These are phyloP conservation scores for Aphanomyces euteiches DNA, from an alignment of 352 stramenopile genomes.

Conservation along the genomic window DNA sequence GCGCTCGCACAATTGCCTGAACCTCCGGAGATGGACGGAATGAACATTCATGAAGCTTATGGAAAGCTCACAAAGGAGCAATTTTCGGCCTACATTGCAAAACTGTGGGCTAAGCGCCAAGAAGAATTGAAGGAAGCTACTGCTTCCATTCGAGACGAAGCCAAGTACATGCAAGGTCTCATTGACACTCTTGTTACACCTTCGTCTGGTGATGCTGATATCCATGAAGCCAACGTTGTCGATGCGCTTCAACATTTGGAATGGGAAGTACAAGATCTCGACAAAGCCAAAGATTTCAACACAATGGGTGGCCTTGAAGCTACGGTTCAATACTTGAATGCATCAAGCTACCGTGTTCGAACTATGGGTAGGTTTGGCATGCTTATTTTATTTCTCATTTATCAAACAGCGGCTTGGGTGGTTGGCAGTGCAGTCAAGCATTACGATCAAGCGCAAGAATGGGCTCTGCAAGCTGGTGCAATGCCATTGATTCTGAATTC, in stretches of 20 bases:
- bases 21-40: constrained; percentile 62
- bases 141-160: constrained; percentile 73
- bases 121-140: constrained; percentile 73
- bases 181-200: constrained; percentile 63
- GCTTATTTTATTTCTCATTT: not conserved
- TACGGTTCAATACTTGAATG: constrained; percentile 67
- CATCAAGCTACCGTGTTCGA: constrained; percentile 57
- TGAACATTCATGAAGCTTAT: constrained; percentile 73
- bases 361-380: constrained; percentile 32
- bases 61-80: constrained; percentile 60
- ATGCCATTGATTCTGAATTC: constrained; percentile 66
- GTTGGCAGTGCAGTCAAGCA: constrained; percentile 77
- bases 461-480: constrained; percentile 67
- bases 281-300: constrained; percentile 85
- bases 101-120: constrained; percentile 80
- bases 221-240: constrained; percentile 40
- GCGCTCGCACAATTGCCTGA: constrained; percentile 70
- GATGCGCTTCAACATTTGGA: constrained; percentile 65
- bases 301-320: constrained; percentile 78
- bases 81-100: constrained; percentile 69
- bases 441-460: constrained; percentile 77
- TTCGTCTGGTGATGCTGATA: constrained; percentile 38
- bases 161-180: constrained; percentile 69
- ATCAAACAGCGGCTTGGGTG: constrained; percentile 50
- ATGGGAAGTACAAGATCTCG: constrained; percentile 84